These are phyloP conservation scores for Coemansia furcata DNA, from an alignment of 192 early-diverging fungal species.

Conservation along the genomic window DNA sequence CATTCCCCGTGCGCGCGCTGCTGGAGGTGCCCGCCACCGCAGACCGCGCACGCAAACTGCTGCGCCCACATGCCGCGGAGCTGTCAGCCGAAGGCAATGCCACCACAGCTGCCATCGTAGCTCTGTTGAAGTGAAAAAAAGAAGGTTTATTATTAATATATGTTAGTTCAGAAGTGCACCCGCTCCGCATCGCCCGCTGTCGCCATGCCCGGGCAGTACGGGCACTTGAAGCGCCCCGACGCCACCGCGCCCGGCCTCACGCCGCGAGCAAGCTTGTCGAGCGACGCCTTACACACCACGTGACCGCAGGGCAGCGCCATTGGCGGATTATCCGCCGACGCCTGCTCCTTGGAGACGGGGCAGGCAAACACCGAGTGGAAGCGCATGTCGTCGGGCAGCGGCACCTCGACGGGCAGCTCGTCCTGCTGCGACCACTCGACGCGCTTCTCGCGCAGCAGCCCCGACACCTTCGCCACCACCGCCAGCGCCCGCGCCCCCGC, in stretches of 20 bases:
- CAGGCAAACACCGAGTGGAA: conserved; percentile 97
- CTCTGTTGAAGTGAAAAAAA: neutral
- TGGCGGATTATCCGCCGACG: conserved; percentile 89
- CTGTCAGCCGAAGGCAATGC: conserved; percentile 24
- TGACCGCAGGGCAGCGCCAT: conserved; percentile 99
- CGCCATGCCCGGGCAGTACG: conserved; percentile 92
- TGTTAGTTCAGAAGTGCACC: conserved; percentile 51
- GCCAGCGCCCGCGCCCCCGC: conserved; percentile 90
- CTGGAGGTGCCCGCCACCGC: conserved; percentile 42
- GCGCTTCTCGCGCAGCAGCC: conserved; percentile 77
- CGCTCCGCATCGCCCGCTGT: conserved; percentile 70
- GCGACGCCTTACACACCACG: conserved; percentile 89
- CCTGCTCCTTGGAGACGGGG: conserved; percentile 95
- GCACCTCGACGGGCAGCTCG: conserved; percentile 93
- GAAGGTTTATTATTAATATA: neutral
- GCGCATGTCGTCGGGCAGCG: conserved; percentile 76
- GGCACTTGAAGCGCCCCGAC: conserved; percentile 85
- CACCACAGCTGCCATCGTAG: conserved; percentile 18
- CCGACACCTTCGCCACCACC: conserved; percentile 86
- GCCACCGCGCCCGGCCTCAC: conserved; percentile 50
- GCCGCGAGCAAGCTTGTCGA: conserved; percentile 77
- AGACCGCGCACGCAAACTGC: conserved; percentile 17
- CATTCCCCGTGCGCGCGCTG: conserved; percentile 51
- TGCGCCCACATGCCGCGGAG: conserved; percentile 14
- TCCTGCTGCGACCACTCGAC: conserved; percentile 89